These are phyloP conservation scores for Raddia distichophylla DNA, from an alignment of 176 grass and related monocot species.

Conservation along the genomic window DNA sequence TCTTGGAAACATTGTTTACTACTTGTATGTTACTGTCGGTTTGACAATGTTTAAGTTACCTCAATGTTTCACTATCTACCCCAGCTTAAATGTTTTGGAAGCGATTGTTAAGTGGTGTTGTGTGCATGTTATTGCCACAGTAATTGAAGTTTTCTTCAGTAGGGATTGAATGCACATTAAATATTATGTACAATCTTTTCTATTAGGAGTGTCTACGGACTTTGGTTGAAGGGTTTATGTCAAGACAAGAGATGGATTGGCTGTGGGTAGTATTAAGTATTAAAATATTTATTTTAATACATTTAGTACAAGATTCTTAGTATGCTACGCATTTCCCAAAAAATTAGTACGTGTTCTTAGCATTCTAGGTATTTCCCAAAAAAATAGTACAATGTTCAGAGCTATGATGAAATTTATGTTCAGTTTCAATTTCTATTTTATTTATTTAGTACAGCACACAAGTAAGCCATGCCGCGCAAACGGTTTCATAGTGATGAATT, in stretches of 20 bases:
- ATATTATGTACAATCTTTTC: background rate
- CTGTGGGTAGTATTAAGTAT: background rate
- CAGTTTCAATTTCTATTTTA: background rate
- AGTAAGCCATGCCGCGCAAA: background rate
- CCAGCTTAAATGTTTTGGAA: no score
- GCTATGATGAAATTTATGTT: constrained; percentile 3
- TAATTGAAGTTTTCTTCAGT: background rate
- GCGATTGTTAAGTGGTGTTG: background rate
- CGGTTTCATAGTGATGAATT: background rate
- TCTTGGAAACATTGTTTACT: background rate
- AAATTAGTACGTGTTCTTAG: background rate
- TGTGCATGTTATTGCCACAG: background rate
- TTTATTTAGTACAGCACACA: background rate
- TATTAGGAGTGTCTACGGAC: background rate
- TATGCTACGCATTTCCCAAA: background rate
- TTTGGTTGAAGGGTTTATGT: background rate
- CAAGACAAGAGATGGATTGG: background rate
- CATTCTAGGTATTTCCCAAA: background rate
- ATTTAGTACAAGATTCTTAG: background rate
- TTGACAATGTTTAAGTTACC: no score
- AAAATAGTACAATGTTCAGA: background rate
- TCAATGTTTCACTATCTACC: no score
- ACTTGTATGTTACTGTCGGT: background rate
- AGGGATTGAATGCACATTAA: background rate
- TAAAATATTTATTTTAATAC: background rate